Base-by-base conservation (phyloP, 202 grass and related monocot genomes). In the Carex sylvatica region DNA sequence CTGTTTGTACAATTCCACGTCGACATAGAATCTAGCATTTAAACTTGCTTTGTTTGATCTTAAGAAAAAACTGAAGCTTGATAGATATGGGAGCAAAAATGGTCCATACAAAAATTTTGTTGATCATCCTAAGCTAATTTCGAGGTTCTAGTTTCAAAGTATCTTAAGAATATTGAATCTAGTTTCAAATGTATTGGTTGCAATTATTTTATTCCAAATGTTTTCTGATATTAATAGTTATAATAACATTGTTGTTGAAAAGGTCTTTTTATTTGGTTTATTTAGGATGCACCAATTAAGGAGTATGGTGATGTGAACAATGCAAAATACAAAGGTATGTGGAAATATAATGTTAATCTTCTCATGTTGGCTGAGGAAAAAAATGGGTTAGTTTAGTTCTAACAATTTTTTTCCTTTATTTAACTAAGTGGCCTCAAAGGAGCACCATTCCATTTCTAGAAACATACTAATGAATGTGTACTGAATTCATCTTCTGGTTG, bases 281-380 rank as follows among this genome's bases (percentile, higher is more conserved):
- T 53, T 61, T 69, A 98, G 95, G 95, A 98, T 90, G 95, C 95
- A 78, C 95, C 95, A 20, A 98, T 98, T 85, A 98, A 90, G 92
- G 95, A 98, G 77, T 85, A 88, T 82, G 95, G 95, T 56, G 89
- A 91, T 15, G 92, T 98, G 83, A 79, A 90, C 73, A 98, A 98
- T 90, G 30, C 84, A 72, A 98, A 98, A 87, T 98, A 91, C 87
- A 85, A 89, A 98, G 95, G 95, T 84, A 93, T 83, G 79, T 64
- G 7, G 49, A 56, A 35, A 36, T 70, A 70, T 58, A 31, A 2
- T 58, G 19, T 60, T 24, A 61, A 84, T 68, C 33, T 15, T 4
- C 73, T 79, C 46, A 63, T 2, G 20, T 49, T 33, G 73, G 26
- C 3, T 51, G 68, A 49, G 68, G 38, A 73, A 64, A 23, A 18